phyloP scores from a whole-genome alignment of 2,329 filamentous ascomycete species.

The Coniosporium tulheliwenetii region DNA sequence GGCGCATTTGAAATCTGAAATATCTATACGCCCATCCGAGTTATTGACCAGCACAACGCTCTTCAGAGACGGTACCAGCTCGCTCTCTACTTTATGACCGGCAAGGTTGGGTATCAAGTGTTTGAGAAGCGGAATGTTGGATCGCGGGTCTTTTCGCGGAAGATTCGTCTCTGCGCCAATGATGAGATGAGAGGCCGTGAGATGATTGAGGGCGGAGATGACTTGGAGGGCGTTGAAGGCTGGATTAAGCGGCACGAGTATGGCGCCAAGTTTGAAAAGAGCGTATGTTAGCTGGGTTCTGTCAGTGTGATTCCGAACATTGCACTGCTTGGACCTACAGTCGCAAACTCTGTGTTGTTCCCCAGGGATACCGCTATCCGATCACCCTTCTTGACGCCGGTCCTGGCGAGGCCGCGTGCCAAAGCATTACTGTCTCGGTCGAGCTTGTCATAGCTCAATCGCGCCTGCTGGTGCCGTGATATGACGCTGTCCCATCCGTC shows the following conservation, averaged over 20 bases:
- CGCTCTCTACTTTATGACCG: constrained; percentile 31
- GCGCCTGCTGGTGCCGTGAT: constrained; percentile 43
- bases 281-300: constrained; percentile 51
- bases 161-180: constrained; percentile 81
- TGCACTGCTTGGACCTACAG: constrained; percentile 27
- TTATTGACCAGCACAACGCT: constrained; percentile 71
- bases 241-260: constrained; percentile 80
- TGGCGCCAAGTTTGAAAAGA: constrained; percentile 82
- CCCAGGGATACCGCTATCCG: constrained; percentile 76
- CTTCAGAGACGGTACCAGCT: constrained; percentile 51
- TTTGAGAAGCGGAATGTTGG: constrained; percentile 42
- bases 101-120: constrained; percentile 35
- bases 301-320: not conserved
- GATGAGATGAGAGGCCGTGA: constrained; percentile 58
- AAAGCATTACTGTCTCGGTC: constrained; percentile 63
- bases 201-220: constrained; percentile 58
- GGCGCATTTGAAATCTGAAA: constrained; percentile 23
- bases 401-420: constrained; percentile 50
- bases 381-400: constrained; percentile 68
- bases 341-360: constrained; percentile 71
- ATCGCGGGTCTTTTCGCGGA: constrained; percentile 45
- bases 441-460: constrained; percentile 58
- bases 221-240: constrained; percentile 73
- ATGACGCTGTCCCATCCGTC: constrained; percentile 29
- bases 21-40: constrained; percentile 37